Conservation (phyloP, 805 yeast species). For the Vanderwaltozyma verrucispora region DNA sequence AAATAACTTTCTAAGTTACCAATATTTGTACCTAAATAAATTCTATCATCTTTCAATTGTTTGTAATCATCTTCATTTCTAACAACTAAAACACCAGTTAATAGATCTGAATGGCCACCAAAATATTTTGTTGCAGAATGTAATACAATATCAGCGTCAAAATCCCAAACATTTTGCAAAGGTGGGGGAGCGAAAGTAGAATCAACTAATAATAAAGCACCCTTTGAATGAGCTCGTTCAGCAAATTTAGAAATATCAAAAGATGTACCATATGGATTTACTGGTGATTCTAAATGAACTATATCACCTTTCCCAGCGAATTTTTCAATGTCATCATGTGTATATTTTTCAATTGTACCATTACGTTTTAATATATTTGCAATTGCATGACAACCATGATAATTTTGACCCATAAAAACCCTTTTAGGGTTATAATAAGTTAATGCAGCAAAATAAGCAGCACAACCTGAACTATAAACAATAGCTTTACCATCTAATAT, state of each 20-base stretch:
- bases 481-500: conserved; percentile 58
- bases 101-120: conserved; percentile 90
- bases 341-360: conserved; percentile 41
- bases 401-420: conserved; percentile 67
- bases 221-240: conserved; percentile 60
- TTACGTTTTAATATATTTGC: conserved; percentile 52
- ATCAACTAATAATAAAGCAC: conserved; percentile 66
- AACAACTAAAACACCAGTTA: conserved; percentile 74
- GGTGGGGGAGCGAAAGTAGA: conserved; percentile 95
- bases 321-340: conserved; percentile 42
- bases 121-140: conserved; percentile 91
- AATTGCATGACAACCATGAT: conserved; percentile 77
- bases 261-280: conserved; percentile 70
- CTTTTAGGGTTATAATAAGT: conserved; percentile 62
- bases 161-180: conserved; percentile 64
- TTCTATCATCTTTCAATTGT: conserved; percentile 50
- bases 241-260: conserved; percentile 56
- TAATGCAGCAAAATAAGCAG: conserved; percentile 72
- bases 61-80: conserved; percentile 39
- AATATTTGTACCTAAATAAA: conserved; percentile 66
- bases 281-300: conserved; percentile 79
- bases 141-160: conserved; percentile 81
- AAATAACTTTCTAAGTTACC: conserved; percentile 70
- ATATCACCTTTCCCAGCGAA: conserved; percentile 52
- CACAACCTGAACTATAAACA: conserved; percentile 65